These are phyloP conservation scores for Papiliotrema laurentii DNA, from an alignment of 1,284 basidiomycete genomes.

Conservation along the genomic window DNA sequence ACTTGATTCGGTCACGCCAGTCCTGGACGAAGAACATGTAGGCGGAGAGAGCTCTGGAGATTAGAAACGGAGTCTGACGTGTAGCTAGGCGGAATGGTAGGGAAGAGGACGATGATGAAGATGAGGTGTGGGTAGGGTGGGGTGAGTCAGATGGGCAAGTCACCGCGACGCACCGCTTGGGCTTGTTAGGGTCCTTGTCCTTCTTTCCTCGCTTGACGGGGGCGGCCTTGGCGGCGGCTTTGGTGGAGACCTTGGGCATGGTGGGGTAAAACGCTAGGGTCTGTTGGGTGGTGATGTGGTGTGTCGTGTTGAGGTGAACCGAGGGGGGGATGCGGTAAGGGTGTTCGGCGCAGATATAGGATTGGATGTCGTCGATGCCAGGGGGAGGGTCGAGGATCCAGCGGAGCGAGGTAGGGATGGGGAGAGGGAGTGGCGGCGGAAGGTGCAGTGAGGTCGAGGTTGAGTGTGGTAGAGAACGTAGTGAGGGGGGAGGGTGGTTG, in stretches of 20 bases:
- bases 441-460: background rate
- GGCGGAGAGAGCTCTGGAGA: slow-evolving; percentile 70
- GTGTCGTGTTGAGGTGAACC: background rate
- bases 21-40: slow-evolving; percentile 99
- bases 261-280: slow-evolving; percentile 5
- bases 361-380: background rate
- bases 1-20: slow-evolving; percentile 89
- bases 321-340: too few species aligned
- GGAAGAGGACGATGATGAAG: background rate
- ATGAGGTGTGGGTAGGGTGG: background rate
- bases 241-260: slow-evolving; percentile 71
- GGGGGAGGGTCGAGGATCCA: background rate
- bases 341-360: too few species aligned
- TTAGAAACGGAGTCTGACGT: background rate
- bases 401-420: slow-evolving; percentile 2
- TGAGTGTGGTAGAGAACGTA: background rate
- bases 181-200: slow-evolving; percentile 43
- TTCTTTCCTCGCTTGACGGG: slow-evolving; percentile 49
- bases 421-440: slow-evolving; percentile 1
- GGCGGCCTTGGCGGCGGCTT: slow-evolving; percentile 50
- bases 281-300: background rate
- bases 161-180: slow-evolving; percentile 44
- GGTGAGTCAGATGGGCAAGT: background rate
- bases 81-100: background rate
- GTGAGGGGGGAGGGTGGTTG: background rate